Evolutionary conservation across 768 basidiomycete species (phyloP).

Genomic region (Dioszegia hungarica): DNA sequence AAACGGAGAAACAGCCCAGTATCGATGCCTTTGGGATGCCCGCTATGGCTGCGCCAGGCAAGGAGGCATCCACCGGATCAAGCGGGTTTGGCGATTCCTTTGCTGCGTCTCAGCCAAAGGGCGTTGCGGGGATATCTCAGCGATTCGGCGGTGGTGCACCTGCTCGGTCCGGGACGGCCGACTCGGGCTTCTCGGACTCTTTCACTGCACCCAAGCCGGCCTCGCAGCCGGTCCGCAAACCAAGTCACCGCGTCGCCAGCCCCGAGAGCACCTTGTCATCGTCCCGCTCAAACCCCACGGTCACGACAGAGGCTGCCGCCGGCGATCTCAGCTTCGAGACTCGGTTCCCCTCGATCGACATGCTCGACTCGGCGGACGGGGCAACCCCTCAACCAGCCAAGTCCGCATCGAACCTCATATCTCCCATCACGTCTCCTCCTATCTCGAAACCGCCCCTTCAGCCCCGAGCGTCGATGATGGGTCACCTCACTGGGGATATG

Average conservation of each 20-base stretch:
- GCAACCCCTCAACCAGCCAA: slow-evolving; percentile 2
- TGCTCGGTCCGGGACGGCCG: not conserved
- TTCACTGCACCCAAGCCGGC: slow-evolving; percentile 15
- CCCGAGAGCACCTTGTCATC: not conserved
- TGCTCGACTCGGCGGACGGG: slow-evolving; percentile 51
- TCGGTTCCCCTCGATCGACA: slow-evolving; percentile 82
- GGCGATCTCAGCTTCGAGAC: slow-evolving; percentile 54
- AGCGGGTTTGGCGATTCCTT: slow-evolving; percentile 38
- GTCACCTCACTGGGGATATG: slow-evolving; percentile 41
- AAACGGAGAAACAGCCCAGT: not conserved
- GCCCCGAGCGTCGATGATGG: slow-evolving; percentile 29
- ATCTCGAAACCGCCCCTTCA: slow-evolving; percentile 9
- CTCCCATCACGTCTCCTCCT: slow-evolving; percentile 20
- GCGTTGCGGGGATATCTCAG: slow-evolving; percentile 1
- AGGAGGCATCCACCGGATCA: slow-evolving; percentile 5
- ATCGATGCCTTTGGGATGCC: slow-evolving; percentile 40
- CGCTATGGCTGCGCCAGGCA: not conserved
- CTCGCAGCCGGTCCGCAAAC: slow-evolving; percentile 14
- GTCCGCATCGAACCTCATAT: slow-evolving; percentile 16
- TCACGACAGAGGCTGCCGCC: not conserved
- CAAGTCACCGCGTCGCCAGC: not conserved
- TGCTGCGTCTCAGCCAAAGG: not conserved
- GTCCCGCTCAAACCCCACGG: not conserved
- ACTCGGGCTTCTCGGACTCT: slow-evolving; percentile 23
- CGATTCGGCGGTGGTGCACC: not conserved